Evolutionary conservation across 2,329 filamentous ascomycete species (phyloP).

Genomic region (Lasiodiplodia sp.): DNA sequence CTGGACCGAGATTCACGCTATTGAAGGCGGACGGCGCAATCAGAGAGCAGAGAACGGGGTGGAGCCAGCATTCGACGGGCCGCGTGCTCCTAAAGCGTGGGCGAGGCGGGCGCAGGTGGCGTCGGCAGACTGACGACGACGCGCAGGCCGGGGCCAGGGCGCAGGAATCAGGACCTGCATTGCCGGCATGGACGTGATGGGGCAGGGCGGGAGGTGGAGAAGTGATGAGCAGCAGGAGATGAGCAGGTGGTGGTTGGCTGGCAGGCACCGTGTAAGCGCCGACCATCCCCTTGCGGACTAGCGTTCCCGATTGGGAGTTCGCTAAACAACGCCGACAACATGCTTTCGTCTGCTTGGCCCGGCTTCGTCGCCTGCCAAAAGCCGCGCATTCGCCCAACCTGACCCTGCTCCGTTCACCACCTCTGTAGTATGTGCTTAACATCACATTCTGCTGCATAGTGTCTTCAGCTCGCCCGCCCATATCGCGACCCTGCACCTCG

Average conservation of each 20-base stretch:
- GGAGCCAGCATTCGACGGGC: background rate
- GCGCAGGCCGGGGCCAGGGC: background rate
- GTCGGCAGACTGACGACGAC: slow-evolving; percentile 24
- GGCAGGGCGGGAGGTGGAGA: slow-evolving; percentile 26
- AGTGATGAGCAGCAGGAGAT: slow-evolving; percentile 13
- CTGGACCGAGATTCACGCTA: background rate
- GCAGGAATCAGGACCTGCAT: slow-evolving; percentile 26
- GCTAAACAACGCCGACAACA: slow-evolving; percentile 2
- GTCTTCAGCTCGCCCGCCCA: background rate
- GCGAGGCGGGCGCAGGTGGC: slow-evolving; percentile 9
- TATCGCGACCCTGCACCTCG: background rate
- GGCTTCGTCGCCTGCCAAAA: background rate
- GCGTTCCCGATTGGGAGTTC: slow-evolving; percentile 3
- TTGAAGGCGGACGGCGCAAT: slow-evolving; percentile 14
- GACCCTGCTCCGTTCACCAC: slow-evolving; percentile 3
- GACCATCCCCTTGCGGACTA: background rate
- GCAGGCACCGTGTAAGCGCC: slow-evolving; percentile 23
- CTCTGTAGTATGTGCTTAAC: background rate
- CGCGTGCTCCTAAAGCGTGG: background rate
- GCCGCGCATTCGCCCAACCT: background rate
- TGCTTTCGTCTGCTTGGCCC: slow-evolving; percentile 24
- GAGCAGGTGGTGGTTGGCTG: slow-evolving; percentile 8
- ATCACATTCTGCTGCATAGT: slow-evolving; percentile 3
- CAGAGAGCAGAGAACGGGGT: slow-evolving; percentile 2
- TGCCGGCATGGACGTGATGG: slow-evolving; percentile 22